Percentiles rank a stretch among this genome's conserved stretches.
Evolutionary conservation across 495 filamentous ascomycete genomes (phyloP).

Genomic region (Trichoderma asperelloides): DNA sequence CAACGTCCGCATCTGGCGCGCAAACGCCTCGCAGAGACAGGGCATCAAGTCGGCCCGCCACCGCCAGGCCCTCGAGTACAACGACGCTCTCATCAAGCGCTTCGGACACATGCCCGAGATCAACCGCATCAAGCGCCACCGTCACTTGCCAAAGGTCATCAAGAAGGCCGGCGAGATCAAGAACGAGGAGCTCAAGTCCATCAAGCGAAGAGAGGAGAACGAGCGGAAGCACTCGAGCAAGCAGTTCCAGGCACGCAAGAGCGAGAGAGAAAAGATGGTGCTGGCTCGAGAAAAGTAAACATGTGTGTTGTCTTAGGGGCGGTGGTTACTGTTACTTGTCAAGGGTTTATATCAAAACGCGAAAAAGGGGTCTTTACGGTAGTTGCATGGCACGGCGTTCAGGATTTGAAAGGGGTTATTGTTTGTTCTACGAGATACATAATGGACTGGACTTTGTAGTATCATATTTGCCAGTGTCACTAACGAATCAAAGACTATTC

Average conservation of each 20-base stretch:
- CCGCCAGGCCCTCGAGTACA: conserved; percentile 83
- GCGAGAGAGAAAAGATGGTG: conserved; percentile 91
- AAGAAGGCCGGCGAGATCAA: conserved; percentile 99
- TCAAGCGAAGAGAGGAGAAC: conserved; percentile 90
- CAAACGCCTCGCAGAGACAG: conserved; percentile 74
- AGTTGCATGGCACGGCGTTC: conserved; percentile 10
- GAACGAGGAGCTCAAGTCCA: conserved; percentile 71
- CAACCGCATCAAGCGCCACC: conserved; percentile 75
- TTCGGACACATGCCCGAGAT: conserved; percentile 97
- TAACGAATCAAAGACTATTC: background rate
- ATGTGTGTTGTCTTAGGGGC: no score
- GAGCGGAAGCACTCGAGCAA: conserved; percentile 84
- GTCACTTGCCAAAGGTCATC: conserved; percentile 84
- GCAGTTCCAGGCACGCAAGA: conserved; percentile 58
- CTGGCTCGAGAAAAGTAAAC: conserved; percentile 61
- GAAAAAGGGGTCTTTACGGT: background rate
- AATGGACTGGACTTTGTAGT: background rate
- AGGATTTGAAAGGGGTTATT: background rate
- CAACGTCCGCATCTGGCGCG: conserved; percentile 85
- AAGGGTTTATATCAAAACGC: background rate
- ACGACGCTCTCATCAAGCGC: conserved; percentile 70
- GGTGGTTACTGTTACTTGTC: no score
- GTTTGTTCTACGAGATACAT: background rate
- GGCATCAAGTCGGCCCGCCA: conserved; percentile 80
- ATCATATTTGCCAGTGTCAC: background rate